Percentiles rank a stretch among this genome's conserved stretches.
phyloP scores from a whole-genome alignment of 75 land plant genomes.

The Selaginella tamariscina region DNA sequence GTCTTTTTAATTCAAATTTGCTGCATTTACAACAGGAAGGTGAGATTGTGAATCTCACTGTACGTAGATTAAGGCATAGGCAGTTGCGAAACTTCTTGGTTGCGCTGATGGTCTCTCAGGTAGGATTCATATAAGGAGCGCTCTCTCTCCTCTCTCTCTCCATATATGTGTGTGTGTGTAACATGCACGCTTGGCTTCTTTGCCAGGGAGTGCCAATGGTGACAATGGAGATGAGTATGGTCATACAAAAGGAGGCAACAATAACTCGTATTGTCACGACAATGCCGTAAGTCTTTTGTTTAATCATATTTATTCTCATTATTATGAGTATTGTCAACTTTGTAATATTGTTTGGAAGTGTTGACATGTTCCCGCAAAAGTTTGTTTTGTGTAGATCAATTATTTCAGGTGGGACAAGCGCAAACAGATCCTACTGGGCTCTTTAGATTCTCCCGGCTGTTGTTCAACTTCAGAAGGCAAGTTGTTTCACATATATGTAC shows the following conservation, averaged over 20 bases:
- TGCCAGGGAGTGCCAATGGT: conserved; percentile 97
- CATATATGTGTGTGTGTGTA: no score
- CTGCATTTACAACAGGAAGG: conserved; percentile 63
- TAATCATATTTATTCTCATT: background rate
- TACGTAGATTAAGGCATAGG: conserved; percentile 62
- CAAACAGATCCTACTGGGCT: conserved; percentile 47
- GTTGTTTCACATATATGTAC: background rate
- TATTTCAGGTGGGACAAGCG: conserved; percentile 90
- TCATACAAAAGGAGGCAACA: conserved; percentile 97
- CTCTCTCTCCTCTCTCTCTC: no score
- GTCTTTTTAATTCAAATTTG: no score
- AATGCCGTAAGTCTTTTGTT: conserved; percentile 37
- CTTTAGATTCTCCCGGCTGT: conserved; percentile 57
- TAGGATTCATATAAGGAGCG: no score
- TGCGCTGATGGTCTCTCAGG: conserved; percentile 95
- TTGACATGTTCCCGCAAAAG: conserved; percentile 1
- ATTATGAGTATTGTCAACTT: no score
- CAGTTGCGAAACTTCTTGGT: conserved; percentile 88
- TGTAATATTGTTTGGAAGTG: background rate
- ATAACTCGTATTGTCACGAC: conserved; percentile 96
- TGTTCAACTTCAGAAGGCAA: conserved; percentile 70
- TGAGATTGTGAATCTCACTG: conserved; percentile 49
- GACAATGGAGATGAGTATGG: conserved; percentile 94
- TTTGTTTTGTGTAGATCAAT: conserved; percentile 47
- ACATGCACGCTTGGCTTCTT: no score